Evolutionary conservation across 306 rosid genomes (phyloP), one percentile per base, ranked within the genome.

Genomic region (Citrullus colocynthis): DNA sequence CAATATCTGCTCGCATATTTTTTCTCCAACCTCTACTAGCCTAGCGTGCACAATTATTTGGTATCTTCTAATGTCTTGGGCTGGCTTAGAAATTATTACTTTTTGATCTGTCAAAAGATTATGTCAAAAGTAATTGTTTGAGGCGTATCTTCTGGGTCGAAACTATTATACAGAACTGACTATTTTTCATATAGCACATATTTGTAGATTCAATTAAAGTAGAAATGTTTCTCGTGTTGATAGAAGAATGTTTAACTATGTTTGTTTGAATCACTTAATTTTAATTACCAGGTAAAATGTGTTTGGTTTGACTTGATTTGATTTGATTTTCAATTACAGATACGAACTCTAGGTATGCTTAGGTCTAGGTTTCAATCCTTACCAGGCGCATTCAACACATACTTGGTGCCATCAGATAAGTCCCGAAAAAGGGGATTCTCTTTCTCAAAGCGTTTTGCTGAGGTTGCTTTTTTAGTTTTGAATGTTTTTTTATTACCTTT

Each of bases 331-430:
- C 79, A 49, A 55, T 65, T 63, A 79, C 89, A 95, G 99, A 92
- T 95, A 83, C 93, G 97, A 81, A 95, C 99, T 39, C 83, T 92
- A 48, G 90, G 91, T 83, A 95, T 95, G 99, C 88, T 95, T 73
- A 92, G 99, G 73, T 90, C 99, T 72, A 83, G 97, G 79, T 95
- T 95, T 90, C 96, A 89, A 85, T 92, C 97, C 83, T 82, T 95
- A 80, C 99, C 99, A 52, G 93, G 99, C 66, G 97, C 99, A 82
- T 92, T 95, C 85, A 95, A 95, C 84, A 75, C 97, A 57, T 91
- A 83, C 81, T 88, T 95, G 86, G 97, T 95, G 81, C 99, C 99
- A 81, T 88, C 97, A 8, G 97, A 95, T 81, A 95, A 84, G 84
- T 89, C 88, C 28, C 82, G 57, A 80, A 92, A 86, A 84, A 92